phyloP scores from a whole-genome alignment of 2,329 filamentous ascomycete species.

The Drechslera avenae region DNA sequence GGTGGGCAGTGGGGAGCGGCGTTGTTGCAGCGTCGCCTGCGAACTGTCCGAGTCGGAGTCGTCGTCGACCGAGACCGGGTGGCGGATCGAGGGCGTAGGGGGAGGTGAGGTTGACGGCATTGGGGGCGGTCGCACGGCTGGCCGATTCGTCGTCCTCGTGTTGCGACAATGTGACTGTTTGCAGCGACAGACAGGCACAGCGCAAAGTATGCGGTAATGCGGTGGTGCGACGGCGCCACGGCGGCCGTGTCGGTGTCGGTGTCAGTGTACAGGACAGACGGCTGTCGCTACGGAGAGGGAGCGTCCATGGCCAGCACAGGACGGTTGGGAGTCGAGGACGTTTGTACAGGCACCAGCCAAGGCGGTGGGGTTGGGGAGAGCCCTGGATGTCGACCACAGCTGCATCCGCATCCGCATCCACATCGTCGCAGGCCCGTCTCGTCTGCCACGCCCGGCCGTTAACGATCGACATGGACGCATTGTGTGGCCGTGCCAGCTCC shows the following conservation, averaged over 20 bases:
- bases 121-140: slow-evolving; percentile 13
- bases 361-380: not conserved
- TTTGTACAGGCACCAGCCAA: slow-evolving; percentile 2
- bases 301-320: slow-evolving; percentile 34
- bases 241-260: not conserved
- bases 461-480: slow-evolving; percentile 7
- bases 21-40: slow-evolving; percentile 44
- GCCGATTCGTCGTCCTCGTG: slow-evolving; percentile 2
- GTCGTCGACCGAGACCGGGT: slow-evolving; percentile 35
- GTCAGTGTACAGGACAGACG: not conserved
- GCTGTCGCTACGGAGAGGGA: slow-evolving; percentile 2
- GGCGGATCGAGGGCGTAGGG: slow-evolving; percentile 39
- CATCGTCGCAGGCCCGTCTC: no score
- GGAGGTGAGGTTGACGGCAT: slow-evolving; percentile 43
- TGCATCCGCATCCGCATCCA: no score
- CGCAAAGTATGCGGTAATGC: slow-evolving; percentile 2
- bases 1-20: slow-evolving; percentile 47
- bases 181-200: slow-evolving; percentile 10
- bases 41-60: slow-evolving; percentile 49
- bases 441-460: not conserved
- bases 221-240: not conserved
- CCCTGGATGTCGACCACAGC: no score
- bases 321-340: slow-evolving; percentile 3
- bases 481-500: slow-evolving; percentile 9
- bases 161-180: slow-evolving; percentile 14